Conservation (phyloP, 1,139 yeast species). For the Diutina mesorugosa region DNA sequence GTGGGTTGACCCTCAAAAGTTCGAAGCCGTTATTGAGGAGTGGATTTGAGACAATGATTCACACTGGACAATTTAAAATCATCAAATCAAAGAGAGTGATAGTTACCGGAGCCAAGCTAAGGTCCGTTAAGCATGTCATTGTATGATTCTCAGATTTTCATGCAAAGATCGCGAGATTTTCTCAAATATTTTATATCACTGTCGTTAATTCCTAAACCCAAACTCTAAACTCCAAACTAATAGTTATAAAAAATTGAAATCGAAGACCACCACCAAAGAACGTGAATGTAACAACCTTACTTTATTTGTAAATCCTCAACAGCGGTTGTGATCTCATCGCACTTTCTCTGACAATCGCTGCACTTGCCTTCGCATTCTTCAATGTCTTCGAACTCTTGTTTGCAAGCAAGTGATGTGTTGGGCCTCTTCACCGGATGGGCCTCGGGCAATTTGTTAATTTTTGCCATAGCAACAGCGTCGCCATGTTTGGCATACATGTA, state of each 20-base stretch:
- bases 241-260: too few species aligned
- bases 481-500: conserved; percentile 30
- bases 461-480: conserved; percentile 10
- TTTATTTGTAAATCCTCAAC: not conserved
- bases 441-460: conserved; percentile 11
- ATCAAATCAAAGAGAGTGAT: too few species aligned
- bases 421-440: not conserved
- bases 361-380: not conserved
- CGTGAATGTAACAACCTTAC: not conserved
- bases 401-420: not conserved
- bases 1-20: too few species aligned
- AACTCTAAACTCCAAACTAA: not conserved
- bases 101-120: too few species aligned
- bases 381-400: not conserved
- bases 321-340: not conserved
- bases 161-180: not conserved
- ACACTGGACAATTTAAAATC: too few species aligned
- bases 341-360: not conserved
- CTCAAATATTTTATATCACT: not conserved
- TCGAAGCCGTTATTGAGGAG: too few species aligned
- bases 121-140: too few species aligned
- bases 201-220: not conserved
- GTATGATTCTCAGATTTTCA: too few species aligned
- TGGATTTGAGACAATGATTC: too few species aligned
- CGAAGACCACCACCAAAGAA: not conserved